A percentile compares a stretch with the other conserved stretches of the same genome.
These are phyloP conservation scores for Carex scoparia DNA, from an alignment of 176 grass and related monocot genomes.

Conservation along the genomic window DNA sequence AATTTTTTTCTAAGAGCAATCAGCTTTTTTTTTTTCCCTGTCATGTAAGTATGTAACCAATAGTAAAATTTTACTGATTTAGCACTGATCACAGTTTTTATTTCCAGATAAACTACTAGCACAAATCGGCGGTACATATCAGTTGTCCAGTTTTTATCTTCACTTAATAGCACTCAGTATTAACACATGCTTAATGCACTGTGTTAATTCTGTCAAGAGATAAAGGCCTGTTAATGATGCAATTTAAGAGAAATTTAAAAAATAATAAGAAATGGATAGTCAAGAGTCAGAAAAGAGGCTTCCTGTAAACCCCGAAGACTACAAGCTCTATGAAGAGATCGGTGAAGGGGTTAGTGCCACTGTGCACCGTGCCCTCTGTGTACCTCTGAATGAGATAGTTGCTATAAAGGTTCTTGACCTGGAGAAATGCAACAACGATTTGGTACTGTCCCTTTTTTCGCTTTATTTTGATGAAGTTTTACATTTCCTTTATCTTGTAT, in stretches of 20 bases:
- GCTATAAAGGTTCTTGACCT: slow-evolving; percentile 96
- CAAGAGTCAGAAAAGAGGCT: slow-evolving; percentile 38
- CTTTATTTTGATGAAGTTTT: background rate
- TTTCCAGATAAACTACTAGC: background rate
- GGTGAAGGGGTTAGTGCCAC: slow-evolving; percentile 97
- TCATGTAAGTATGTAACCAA: background rate
- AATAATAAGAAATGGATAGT: slow-evolving; percentile 32
- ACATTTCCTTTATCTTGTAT: background rate
- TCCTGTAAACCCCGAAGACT: slow-evolving; percentile 65
- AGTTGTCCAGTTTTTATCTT: background rate
- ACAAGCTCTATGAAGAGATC: slow-evolving; percentile 89
- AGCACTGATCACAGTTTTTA: slow-evolving; percentile 7
- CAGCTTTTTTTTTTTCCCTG: background rate
- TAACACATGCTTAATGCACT: slow-evolving; percentile 24
- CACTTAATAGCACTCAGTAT: background rate
- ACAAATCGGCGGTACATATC: background rate
- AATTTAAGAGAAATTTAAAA: background rate
- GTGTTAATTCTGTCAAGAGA: slow-evolving; percentile 6
- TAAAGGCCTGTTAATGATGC: slow-evolving; percentile 30
- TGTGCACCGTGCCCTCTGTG: slow-evolving; percentile 73
- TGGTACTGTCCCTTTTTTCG: slow-evolving; percentile 46
- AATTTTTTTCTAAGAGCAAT: background rate
- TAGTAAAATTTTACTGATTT: background rate
- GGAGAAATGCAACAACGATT: slow-evolving; percentile 91
- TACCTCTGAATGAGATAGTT: slow-evolving; percentile 75